A percentile compares a stretch with the other conserved stretches of the same genome.
Conservation (phyloP, 169 alveolate species). For the Eimeria necatrix region DNA sequence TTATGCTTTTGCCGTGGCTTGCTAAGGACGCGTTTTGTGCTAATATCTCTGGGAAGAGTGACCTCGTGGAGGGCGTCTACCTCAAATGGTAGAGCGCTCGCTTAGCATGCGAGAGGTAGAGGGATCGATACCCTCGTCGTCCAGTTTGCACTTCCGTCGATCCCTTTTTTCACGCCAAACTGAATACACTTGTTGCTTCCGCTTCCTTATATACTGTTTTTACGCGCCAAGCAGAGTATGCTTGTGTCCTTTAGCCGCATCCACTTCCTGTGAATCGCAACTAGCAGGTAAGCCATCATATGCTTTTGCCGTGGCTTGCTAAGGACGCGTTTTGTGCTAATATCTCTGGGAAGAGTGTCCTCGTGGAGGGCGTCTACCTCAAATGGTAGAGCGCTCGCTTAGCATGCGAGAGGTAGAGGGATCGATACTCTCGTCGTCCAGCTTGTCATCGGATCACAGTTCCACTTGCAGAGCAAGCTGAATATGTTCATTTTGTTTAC, state of each 20-base stretch:
- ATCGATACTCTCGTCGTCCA: slow-evolving; percentile 99
- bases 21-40: no score
- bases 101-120: slow-evolving; percentile 99
- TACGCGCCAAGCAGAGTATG: background rate
- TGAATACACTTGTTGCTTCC: background rate
- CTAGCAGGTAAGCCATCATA: no score
- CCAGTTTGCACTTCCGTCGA: slow-evolving; percentile 81
- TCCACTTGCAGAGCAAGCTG: no score
- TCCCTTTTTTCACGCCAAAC: no score
- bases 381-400: slow-evolving; percentile 99
- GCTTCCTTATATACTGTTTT: background rate
- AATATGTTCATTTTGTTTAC: background rate
- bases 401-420: slow-evolving; percentile 99
- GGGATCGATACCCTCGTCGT: slow-evolving; percentile 99
- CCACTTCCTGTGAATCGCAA: no score
- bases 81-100: slow-evolving; percentile 99
- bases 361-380: slow-evolving; percentile 97
- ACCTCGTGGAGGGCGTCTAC: slow-evolving; percentile 94
- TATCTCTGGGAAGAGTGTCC: no score
- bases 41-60: no score
- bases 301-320: no score
- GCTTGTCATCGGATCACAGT: background rate
- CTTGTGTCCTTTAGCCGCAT: no score
- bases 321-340: no score
- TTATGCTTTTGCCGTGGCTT: no score